Evolutionary conservation across 306 rosid species (phyloP), one percentile per base, ranked within the genome.

Genomic region (Lotus japonicus): DNA sequence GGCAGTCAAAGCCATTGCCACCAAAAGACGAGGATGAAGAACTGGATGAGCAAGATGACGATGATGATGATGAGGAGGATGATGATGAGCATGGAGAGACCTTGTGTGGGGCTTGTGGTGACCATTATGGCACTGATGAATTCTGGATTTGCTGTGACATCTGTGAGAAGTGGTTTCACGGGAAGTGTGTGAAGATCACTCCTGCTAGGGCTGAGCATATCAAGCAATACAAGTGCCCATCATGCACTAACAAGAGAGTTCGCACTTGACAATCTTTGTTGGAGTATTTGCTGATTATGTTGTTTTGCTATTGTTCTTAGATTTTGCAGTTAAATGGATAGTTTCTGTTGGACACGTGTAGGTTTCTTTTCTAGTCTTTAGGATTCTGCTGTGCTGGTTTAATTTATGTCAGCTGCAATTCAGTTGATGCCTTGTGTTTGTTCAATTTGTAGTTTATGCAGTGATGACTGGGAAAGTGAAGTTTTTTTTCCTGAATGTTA

Each of bases 81-180:
- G 33, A 26, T 31, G 97, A 92, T 36, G 98, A 92, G 66, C 95
- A 87, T 11, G 98, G 91, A 12, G 96, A 92, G 62, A 89, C 96
- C 57, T 79, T 86, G 58, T 92, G 98, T 0, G 98, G 98, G 55
- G 96, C 95, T 53, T 92, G 98, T 31, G 96, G 96, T 8, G 92
- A 90, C 81, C 77, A 84, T 43, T 92, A 88, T 36, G 96, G 90
- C 11, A 82, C 87, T 19, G 95, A 91, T 66, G 96, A 91, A 75
- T 89, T 89, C 80, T 92, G 98, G 98, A 92, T 92, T 80, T 89
- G 91, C 74, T 92, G 98, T 16, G 98, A 92, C 83, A 77, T 89
- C 9, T 92, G 98, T 2, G 96, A 92, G 89, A 87, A 75, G 45
- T 92, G 98, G 98, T 92, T 89, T 83, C 98, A 92, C 66, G 92